Conservation (phyloP, 2,329 filamentous ascomycete genomes). For the Didymella sp. region DNA sequence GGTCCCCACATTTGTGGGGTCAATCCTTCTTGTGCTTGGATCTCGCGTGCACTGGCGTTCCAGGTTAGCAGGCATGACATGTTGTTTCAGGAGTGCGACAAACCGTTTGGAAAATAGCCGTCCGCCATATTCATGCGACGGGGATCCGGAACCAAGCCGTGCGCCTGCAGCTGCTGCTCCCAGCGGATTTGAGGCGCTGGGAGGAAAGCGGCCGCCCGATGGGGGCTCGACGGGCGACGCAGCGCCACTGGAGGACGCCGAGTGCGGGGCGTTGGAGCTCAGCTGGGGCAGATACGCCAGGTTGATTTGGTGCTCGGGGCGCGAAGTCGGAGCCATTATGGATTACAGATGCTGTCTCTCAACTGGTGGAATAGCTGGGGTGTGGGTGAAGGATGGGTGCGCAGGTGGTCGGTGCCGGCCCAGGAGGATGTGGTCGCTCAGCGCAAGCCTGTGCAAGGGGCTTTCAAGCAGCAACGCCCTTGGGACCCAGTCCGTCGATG, state of each 20-base stretch:
- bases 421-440: slow-evolving; percentile 45
- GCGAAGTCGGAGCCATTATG: slow-evolving; percentile 86
- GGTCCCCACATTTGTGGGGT: slow-evolving; percentile 82
- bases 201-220: slow-evolving; percentile 73
- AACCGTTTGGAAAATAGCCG: slow-evolving; percentile 94
- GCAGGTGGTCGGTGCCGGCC: slow-evolving; percentile 46
- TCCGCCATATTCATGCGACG: slow-evolving; percentile 84
- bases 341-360: slow-evolving; percentile 64
- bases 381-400: background rate
- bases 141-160: slow-evolving; percentile 90
- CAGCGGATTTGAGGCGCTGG: slow-evolving; percentile 67
- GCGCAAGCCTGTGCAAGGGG: slow-evolving; percentile 31
- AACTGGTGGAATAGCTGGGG: slow-evolving; percentile 21
- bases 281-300: slow-evolving; percentile 79
- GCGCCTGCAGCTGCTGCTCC: slow-evolving; percentile 61
- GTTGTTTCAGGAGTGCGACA: slow-evolving; percentile 51
- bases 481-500: slow-evolving; percentile 15
- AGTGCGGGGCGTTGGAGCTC: slow-evolving; percentile 71
- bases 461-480: slow-evolving; percentile 9
- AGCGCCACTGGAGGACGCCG: slow-evolving; percentile 78
- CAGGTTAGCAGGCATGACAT: slow-evolving; percentile 39
- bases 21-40: slow-evolving; percentile 94
- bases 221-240: slow-evolving; percentile 81
- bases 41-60: slow-evolving; percentile 80
- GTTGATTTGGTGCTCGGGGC: slow-evolving; percentile 79